Percentiles rank a stretch among this genome's conserved stretches.
phyloP scores from a whole-genome alignment of 1,139 yeast species.

The Candida sanyaensis region DNA sequence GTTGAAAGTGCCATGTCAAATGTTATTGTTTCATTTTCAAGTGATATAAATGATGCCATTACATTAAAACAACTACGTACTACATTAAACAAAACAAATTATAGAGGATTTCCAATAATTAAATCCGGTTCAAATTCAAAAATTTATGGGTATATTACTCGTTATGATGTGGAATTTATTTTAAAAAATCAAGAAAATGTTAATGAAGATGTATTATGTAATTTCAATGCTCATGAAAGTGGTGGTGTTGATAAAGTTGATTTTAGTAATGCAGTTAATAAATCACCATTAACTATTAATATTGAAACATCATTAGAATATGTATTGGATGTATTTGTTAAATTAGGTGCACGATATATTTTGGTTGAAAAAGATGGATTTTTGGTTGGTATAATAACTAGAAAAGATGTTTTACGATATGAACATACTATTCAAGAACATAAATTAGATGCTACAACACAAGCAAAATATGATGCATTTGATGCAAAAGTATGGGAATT shows the following conservation, averaged over 20 bases:
- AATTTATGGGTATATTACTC: constrained; percentile 38
- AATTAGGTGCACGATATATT: constrained; percentile 78
- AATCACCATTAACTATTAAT: constrained; percentile 65
- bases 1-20: constrained; percentile 70
- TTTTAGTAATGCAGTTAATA: constrained; percentile 50
- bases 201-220: constrained; percentile 21
- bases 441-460: constrained; percentile 10
- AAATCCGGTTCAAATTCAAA: constrained; percentile 31
- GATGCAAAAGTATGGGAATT: constrained; percentile 43
- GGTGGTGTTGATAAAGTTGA: constrained; percentile 22
- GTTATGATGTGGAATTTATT: constrained; percentile 31
- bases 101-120: constrained; percentile 60
- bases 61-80: constrained; percentile 36
- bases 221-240: constrained; percentile 16
- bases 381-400: constrained; percentile 61
- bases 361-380: constrained; percentile 58
- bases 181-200: constrained; percentile 19
- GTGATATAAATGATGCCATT: constrained; percentile 30
- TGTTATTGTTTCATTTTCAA: constrained; percentile 51
- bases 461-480: constrained; percentile 20
- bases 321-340: constrained; percentile 68
- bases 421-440: constrained; percentile 35
- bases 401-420: constrained; percentile 67
- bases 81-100: constrained; percentile 39
- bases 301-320: constrained; percentile 59